Percentiles rank a stretch among this genome's conserved stretches.
phyloP scores from a whole-genome alignment of 2,329 filamentous ascomycete genomes.

The Stachybotrys elegans region DNA sequence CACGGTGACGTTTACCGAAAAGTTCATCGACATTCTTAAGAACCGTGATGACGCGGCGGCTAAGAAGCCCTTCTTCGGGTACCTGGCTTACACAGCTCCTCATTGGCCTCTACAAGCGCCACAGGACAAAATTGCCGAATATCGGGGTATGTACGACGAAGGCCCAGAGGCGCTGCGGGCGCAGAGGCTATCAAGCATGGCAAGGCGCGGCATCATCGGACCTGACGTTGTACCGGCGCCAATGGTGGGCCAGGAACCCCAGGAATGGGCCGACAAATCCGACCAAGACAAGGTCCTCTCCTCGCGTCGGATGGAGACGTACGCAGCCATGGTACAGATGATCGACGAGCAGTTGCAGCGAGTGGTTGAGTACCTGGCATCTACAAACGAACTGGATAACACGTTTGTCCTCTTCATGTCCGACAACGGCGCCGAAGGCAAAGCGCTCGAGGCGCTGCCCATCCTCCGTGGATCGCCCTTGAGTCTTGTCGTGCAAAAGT shows the following conservation, averaged over 20 bases:
- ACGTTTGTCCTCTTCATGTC: conserved; percentile 51
- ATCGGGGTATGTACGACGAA: conserved; percentile 43
- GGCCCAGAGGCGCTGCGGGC: conserved; percentile 41
- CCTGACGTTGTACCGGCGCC: conserved; percentile 11
- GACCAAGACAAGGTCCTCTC: not conserved
- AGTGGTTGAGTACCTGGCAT: conserved; percentile 40
- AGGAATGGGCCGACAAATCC: conserved; percentile 10
- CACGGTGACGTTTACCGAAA: conserved; percentile 35
- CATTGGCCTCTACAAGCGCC: conserved; percentile 49
- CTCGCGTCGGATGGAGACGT: conserved; percentile 30
- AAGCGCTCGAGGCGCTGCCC: conserved; percentile 52
- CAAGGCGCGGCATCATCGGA: conserved; percentile 32
- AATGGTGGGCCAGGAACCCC: conserved; percentile 1
- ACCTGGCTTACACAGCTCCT: conserved; percentile 46
- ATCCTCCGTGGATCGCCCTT: conserved; percentile 21
- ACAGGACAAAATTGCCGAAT: conserved; percentile 38
- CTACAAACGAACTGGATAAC: conserved; percentile 45
- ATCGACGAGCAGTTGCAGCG: conserved; percentile 47
- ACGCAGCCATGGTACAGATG: conserved; percentile 48
- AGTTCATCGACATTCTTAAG: conserved; percentile 33
- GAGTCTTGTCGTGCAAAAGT: conserved; percentile 28
- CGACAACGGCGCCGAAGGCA: conserved; percentile 51
- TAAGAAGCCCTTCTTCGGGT: conserved; percentile 40
- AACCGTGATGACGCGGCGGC: conserved; percentile 30
- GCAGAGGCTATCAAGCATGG: conserved; percentile 36